A percentile compares a stretch with the other conserved stretches of the same genome.
Conservation (phyloP, 352 stramenopile species). For the Elongisporangium senticosum region DNA sequence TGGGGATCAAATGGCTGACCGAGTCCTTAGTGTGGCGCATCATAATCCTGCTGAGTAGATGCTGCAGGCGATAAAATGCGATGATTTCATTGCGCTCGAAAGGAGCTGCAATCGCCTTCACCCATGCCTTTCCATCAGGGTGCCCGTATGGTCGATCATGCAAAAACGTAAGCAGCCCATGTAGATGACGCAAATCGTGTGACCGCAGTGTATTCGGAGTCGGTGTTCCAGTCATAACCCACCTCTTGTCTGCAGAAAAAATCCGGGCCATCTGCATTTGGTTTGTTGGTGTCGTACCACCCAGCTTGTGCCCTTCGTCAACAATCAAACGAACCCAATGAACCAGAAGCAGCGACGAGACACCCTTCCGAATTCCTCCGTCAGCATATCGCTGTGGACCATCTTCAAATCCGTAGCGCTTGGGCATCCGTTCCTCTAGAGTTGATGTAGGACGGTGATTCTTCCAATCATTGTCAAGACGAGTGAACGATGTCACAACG, state of each 20-base stretch:
- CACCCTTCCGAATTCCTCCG: constrained; percentile 38
- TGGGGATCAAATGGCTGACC: constrained; percentile 56
- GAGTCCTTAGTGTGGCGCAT: constrained; percentile 93
- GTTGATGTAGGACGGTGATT: constrained; percentile 46
- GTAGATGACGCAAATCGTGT: constrained; percentile 85
- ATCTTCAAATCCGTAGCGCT: constrained; percentile 67
- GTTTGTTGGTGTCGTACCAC: constrained; percentile 48
- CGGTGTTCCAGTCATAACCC: constrained; percentile 97
- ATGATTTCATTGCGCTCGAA: constrained; percentile 59
- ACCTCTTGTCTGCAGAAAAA: constrained; percentile 82
- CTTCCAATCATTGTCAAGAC: constrained; percentile 63
- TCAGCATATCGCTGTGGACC: constrained; percentile 43
- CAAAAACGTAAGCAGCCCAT: constrained; percentile 89
- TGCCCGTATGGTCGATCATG: constrained; percentile 84
- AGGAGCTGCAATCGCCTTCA: constrained; percentile 64
- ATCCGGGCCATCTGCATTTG: constrained; percentile 81
- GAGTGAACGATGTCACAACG: constrained; percentile 68
- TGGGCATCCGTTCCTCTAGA: constrained; percentile 53
- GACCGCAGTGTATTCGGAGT: constrained; percentile 87
- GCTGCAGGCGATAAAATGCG: constrained; percentile 68
- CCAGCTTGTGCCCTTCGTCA: constrained; percentile 94
- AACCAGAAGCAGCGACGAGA: constrained; percentile 55
- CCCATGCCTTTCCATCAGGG: constrained; percentile 64
- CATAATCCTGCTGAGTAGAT: constrained; percentile 90
- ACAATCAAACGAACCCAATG: constrained; percentile 91